A percentile compares a stretch with the other conserved stretches of the same genome.
Evolutionary conservation across 768 basidiomycete genomes (phyloP).

Genomic region (Russula ochroleuca): DNA sequence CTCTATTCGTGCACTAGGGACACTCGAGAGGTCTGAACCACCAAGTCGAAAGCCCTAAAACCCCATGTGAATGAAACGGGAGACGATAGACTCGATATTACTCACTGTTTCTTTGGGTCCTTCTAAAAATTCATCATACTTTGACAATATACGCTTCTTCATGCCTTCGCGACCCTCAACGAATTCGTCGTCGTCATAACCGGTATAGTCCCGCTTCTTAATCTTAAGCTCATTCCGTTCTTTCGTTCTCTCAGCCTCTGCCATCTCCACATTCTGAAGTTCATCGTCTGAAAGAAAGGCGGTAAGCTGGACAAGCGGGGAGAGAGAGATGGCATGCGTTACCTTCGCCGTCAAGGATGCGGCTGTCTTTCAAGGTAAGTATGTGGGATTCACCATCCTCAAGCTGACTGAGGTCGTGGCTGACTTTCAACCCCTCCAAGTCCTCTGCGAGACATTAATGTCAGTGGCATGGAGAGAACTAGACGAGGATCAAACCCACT

Average conservation of each 20-base stretch:
- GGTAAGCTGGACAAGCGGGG: slow-evolving; percentile 13
- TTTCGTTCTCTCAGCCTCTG: slow-evolving; percentile 76
- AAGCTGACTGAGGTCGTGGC: slow-evolving; percentile 88
- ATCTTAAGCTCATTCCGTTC: slow-evolving; percentile 82
- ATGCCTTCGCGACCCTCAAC: slow-evolving; percentile 65
- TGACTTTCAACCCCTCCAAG: slow-evolving; percentile 90
- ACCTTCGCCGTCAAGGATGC: slow-evolving; percentile 95
- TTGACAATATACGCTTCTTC: slow-evolving; percentile 79
- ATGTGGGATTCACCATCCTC: slow-evolving; percentile 93
- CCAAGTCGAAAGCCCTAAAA: slow-evolving; percentile 85
- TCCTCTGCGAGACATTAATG: slow-evolving; percentile 54
- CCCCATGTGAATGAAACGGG: background rate
- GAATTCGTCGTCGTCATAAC: slow-evolving; percentile 97
- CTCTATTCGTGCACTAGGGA: slow-evolving; percentile 41
- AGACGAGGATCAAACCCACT: slow-evolving; percentile 48
- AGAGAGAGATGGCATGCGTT: slow-evolving; percentile 3
- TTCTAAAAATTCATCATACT: slow-evolving; percentile 90
- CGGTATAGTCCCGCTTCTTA: slow-evolving; percentile 85
- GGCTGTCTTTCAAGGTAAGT: slow-evolving; percentile 94
- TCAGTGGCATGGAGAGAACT: background rate
- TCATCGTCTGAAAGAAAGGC: slow-evolving; percentile 74
- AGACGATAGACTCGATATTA: slow-evolving; percentile 2
- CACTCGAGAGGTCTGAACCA: slow-evolving; percentile 43
- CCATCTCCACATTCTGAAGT: slow-evolving; percentile 92
- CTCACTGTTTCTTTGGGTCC: slow-evolving; percentile 66